Conservation (phyloP, 306 rosid genomes). For the Trifolium dubium region DNA sequence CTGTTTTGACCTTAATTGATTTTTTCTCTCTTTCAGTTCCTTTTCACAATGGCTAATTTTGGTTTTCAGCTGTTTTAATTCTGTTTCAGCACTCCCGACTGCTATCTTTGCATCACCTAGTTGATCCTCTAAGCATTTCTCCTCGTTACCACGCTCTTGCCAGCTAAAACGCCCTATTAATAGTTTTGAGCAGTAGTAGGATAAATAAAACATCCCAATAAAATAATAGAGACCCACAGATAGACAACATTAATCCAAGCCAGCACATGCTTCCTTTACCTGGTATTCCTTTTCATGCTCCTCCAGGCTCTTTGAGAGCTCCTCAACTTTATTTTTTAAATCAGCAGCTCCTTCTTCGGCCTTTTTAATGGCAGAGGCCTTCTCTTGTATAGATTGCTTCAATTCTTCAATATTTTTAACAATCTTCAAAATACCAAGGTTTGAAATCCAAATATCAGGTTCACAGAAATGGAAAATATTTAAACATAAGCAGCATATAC, state of each 20-base stretch:
- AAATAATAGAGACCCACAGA: slow-evolving; percentile 15
- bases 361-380: slow-evolving; percentile 68
- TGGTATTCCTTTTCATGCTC: slow-evolving; percentile 85
- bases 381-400: slow-evolving; percentile 76
- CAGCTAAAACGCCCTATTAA: slow-evolving; percentile 83
- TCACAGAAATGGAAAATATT: slow-evolving; percentile 24
- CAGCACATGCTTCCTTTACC: slow-evolving; percentile 52
- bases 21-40: slow-evolving; percentile 77
- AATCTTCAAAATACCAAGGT: slow-evolving; percentile 55
- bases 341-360: slow-evolving; percentile 94
- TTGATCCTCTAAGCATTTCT: slow-evolving; percentile 93
- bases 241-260: slow-evolving; percentile 26
- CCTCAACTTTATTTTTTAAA: slow-evolving; percentile 70
- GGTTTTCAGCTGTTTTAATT: slow-evolving; percentile 78
- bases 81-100: slow-evolving; percentile 92
- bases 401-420: slow-evolving; percentile 75
- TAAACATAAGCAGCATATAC: slow-evolving; percentile 28
- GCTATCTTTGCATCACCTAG: slow-evolving; percentile 87
- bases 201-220: slow-evolving; percentile 25
- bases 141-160: slow-evolving; percentile 92
- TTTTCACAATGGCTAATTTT: slow-evolving; percentile 83
- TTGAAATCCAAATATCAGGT: slow-evolving; percentile 39
- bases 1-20: slow-evolving; percentile 74
- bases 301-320: slow-evolving; percentile 71
- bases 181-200: slow-evolving; percentile 29